These are phyloP conservation scores for Fusarium protoensiforme DNA, from an alignment of 2,329 filamentous ascomycete species.

Conservation along the genomic window DNA sequence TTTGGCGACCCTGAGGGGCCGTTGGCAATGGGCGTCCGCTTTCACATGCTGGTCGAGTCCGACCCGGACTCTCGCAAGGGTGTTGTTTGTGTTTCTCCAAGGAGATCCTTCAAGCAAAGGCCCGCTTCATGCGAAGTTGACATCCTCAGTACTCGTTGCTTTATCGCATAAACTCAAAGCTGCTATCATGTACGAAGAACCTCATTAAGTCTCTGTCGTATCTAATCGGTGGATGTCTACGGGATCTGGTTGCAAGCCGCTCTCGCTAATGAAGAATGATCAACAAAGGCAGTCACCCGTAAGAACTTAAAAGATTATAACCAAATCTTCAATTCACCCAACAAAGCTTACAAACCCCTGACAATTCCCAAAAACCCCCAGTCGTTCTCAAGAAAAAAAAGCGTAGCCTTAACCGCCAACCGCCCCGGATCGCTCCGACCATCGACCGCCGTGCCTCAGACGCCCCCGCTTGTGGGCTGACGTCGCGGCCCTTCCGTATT, in stretches of 20 bases:
- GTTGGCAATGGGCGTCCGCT: conserved; percentile 1
- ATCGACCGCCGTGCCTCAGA: conserved; percentile 24
- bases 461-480: conserved; percentile 43
- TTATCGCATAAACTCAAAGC: not conserved
- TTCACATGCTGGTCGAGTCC: conserved; percentile 23
- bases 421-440: conserved; percentile 40
- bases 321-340: not conserved
- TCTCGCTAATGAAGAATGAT: not conserved
- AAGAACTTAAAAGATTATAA: not conserved
- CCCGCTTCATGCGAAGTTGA: not conserved
- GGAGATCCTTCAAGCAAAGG: not conserved
- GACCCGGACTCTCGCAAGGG: not conserved
- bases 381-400: conserved; percentile 17
- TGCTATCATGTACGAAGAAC: not conserved
- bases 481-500: conserved; percentile 39
- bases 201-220: not conserved
- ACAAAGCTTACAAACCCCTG: not conserved
- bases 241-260: not conserved
- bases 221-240: not conserved
- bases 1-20: conserved; percentile 2
- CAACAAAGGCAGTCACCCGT: not conserved
- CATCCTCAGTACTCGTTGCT: not conserved
- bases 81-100: not conserved
- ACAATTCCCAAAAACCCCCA: not conserved
- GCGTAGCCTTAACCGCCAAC: conserved; percentile 19